These are phyloP conservation scores for Canavalia gladiata DNA, from an alignment of 306 rosid species.

Conservation along the genomic window DNA sequence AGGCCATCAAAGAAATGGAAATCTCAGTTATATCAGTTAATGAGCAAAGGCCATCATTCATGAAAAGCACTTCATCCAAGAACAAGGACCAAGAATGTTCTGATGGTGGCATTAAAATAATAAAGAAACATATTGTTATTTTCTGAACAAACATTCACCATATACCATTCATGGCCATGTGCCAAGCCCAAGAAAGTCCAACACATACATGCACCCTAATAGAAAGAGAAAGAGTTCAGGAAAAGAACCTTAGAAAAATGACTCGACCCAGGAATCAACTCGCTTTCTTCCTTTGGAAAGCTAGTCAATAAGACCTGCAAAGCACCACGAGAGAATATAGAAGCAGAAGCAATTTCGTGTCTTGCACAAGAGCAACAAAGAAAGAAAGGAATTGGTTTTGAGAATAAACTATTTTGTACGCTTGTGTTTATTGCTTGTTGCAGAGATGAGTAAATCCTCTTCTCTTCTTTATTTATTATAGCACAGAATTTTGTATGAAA, in stretches of 20 bases:
- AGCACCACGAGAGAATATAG: constrained; percentile 35
- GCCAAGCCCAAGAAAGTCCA: constrained; percentile 45
- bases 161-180: constrained; percentile 22
- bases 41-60: constrained; percentile 11
- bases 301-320: constrained; percentile 41
- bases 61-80: constrained; percentile 22
- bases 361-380: constrained; percentile 24
- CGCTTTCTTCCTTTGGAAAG: constrained; percentile 49
- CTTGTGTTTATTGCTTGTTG: constrained; percentile 57
- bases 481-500: constrained; percentile 16
- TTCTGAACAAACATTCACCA: constrained; percentile 10
- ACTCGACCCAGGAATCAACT: constrained; percentile 53
- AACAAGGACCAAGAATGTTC: constrained; percentile 39
- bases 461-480: neutral
- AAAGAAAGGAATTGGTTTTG: constrained; percentile 47
- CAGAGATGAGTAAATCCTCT: constrained; percentile 45
- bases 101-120: constrained; percentile 7
- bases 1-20: constrained; percentile 35
- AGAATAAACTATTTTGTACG: constrained; percentile 65
- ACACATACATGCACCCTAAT: constrained; percentile 35
- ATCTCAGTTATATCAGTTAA: constrained; percentile 2
- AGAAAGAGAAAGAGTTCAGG: constrained; percentile 3
- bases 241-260: constrained; percentile 52
- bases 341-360: constrained; percentile 38
- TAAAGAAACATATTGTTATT: constrained; percentile 11